phyloP scores from a whole-genome alignment of 345 rosid species.

The Ceriops tagal region DNA sequence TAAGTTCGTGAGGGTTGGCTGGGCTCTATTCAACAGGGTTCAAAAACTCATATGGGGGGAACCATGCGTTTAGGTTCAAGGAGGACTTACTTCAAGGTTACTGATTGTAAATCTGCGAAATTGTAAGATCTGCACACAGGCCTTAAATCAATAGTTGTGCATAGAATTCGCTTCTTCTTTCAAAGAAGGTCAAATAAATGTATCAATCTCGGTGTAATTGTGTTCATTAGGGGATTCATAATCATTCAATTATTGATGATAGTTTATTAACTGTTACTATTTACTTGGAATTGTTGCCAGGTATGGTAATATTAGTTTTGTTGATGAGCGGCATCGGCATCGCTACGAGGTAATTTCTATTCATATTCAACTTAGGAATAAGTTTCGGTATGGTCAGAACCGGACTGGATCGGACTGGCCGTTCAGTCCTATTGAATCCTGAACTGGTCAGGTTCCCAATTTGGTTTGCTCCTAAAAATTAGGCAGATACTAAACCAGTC shows the following conservation, averaged over 20 bases:
- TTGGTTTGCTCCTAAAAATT: too few species aligned
- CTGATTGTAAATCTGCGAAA: slow-evolving; percentile 75
- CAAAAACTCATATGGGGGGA: slow-evolving; percentile 97
- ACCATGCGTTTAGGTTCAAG: slow-evolving; percentile 98
- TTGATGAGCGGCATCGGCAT: slow-evolving; percentile 88
- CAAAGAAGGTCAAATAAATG: background rate
- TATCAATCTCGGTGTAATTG: background rate
- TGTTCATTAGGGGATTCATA: background rate
- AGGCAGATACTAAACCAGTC: too few species aligned
- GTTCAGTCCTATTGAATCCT: too few species aligned
- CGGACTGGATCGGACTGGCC: too few species aligned
- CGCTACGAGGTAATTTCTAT: slow-evolving; percentile 73
- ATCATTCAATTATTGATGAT: background rate
- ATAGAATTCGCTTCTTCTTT: background rate
- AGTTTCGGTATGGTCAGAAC: too few species aligned
- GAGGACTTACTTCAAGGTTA: slow-evolving; percentile 61
- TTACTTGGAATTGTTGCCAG: slow-evolving; percentile 33
- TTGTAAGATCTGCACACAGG: background rate
- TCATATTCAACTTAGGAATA: background rate
- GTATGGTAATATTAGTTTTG: slow-evolving; percentile 53
- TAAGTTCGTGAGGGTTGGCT: background rate
- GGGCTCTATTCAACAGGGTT: slow-evolving; percentile 52
- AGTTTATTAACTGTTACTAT: background rate
- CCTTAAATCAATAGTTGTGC: background rate
- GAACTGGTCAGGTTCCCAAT: too few species aligned